Base-by-base conservation (phyloP, 2,329 filamentous ascomycete genomes). In the Pestalotiopsis sp. region DNA sequence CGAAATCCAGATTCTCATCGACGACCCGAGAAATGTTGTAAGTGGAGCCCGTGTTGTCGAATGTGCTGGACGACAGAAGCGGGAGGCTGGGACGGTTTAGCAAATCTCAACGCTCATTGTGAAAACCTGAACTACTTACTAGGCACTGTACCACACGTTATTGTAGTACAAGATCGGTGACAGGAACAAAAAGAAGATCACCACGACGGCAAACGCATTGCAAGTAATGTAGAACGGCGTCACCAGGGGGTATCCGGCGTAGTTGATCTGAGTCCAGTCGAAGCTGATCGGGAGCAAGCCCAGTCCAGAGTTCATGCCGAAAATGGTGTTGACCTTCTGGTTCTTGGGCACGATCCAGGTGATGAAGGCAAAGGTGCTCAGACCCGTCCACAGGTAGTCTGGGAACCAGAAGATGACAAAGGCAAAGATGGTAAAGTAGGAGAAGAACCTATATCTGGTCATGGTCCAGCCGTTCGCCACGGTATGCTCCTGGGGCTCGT, bases 381-480 rank as follows among this genome's bases (percentile, higher is more conserved):
- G 69, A 62, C 70, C 70, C 5, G 70, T 73, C 70, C 70, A 74
- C 41, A 74, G 66, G 38, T 72, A 74, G 14, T 71, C 72, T 1
- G 73, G 73, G 14, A 74, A 71, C 71, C 71, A 74, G 58, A 71
- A 74, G 27, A 70, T 77, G 31, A 76, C 61, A 60, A 81, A 80
- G 1, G 66, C 66, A 27, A 73, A 71, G 58, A 71, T 67, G 20
- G 75, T 77, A 9, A 79, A 74, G 36, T 75, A 78, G 1, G 76
- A 64, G 63, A 81, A 81, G 70, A 80, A 81, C 2, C 76, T 75
- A 13, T 78, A 72, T 41, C 79, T 76, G 14, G 77, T 75, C 27
- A 81, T 73, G 13, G 72, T 79, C 79, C 80, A 81, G 9, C 77
- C 76, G 60, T 79, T 73, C 3, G 76, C 79, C 2, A 76, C 67